A percentile compares a stretch with the other conserved stretches of the same genome.
Conservation (phyloP, 2,329 filamentous ascomycete genomes). For the Fusarium lyarnte region DNA sequence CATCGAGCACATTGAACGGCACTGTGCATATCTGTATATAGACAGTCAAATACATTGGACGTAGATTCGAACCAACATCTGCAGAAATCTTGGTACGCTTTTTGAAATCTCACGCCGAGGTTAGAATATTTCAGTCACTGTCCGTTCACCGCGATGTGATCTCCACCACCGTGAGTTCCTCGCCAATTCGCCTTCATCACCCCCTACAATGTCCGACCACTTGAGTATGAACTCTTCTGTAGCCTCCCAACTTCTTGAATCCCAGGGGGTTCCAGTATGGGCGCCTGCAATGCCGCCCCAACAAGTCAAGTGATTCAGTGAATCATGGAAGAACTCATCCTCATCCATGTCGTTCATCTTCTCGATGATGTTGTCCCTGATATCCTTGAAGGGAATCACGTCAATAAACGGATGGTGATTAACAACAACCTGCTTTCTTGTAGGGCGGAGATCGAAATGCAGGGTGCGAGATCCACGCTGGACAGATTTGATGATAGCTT, state of each 20-base stretch:
- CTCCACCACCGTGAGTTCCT: slow-evolving; percentile 45
- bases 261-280: slow-evolving; percentile 44
- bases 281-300: slow-evolving; percentile 42
- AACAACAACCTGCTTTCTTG: slow-evolving; percentile 35
- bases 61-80: slow-evolving; percentile 13
- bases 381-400: slow-evolving; percentile 39
- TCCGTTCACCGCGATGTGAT: slow-evolving; percentile 40
- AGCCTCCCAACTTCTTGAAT: slow-evolving; percentile 45
- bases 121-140: slow-evolving; percentile 32
- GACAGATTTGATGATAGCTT: slow-evolving; percentile 29
- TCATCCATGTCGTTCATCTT: slow-evolving; percentile 36
- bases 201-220: slow-evolving; percentile 43
- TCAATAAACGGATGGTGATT: slow-evolving; percentile 45
- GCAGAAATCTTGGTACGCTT: neutral
- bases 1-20: slow-evolving; percentile 8
- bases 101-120: neutral
- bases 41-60: slow-evolving; percentile 26
- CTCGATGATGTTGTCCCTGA: slow-evolving; percentile 43
- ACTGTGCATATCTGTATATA: slow-evolving; percentile 27
- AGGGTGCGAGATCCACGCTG: slow-evolving; percentile 35
- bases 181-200: slow-evolving; percentile 43
- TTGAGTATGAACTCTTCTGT: slow-evolving; percentile 43
- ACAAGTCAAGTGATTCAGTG: slow-evolving; percentile 43
- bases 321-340: slow-evolving; percentile 45
- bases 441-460: slow-evolving; percentile 43